Percentiles rank a stretch among this genome's conserved stretches.
phyloP scores from a whole-genome alignment of 768 basidiomycete genomes.

The Boletus speciosus region DNA sequence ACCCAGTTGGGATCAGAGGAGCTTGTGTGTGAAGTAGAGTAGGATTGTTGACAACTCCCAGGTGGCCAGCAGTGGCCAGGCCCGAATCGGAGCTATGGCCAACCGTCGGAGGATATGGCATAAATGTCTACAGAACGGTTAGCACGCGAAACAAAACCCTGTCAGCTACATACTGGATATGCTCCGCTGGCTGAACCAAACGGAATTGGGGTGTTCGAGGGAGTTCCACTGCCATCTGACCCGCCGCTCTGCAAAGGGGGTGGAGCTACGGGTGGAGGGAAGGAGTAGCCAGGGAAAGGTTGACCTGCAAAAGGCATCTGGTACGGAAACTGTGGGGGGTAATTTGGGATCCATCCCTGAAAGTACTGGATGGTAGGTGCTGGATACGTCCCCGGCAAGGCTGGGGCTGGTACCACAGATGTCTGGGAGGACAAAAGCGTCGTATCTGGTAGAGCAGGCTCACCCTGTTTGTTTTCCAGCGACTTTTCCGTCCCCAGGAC shows the following conservation, averaged over 20 bases:
- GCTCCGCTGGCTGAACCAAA: conserved; percentile 39
- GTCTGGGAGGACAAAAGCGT: conserved; percentile 21
- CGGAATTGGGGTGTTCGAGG: conserved; percentile 27
- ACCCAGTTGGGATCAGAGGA: conserved; percentile 62
- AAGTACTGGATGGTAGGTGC: conserved; percentile 45
- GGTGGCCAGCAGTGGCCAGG: conserved; percentile 10
- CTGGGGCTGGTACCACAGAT: conserved; percentile 23
- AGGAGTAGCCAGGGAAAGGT: conserved; percentile 45
- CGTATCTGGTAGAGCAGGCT: conserved; percentile 5
- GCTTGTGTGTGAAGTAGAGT: conserved; percentile 37
- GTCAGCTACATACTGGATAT: conserved; percentile 43
- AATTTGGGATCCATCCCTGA: conserved; percentile 53
- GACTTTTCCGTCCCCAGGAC: not conserved
- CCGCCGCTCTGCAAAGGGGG: conserved; percentile 33
- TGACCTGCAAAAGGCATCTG: conserved; percentile 46
- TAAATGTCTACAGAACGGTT: conserved; percentile 38
- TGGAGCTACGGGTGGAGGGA: conserved; percentile 24
- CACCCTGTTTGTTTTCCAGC: conserved; percentile 31
- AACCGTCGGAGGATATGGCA: conserved; percentile 45
- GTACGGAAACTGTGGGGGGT: conserved; percentile 48
- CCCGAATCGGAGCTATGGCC: conserved; percentile 31
- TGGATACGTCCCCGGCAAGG: conserved; percentile 33
- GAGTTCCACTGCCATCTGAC: conserved; percentile 37
- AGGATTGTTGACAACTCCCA: conserved; percentile 15
- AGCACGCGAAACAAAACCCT: conserved; percentile 3